These are phyloP conservation scores for Dictyostelium purpureum DNA, from an alignment of 78 protist species.

Conservation along the genomic window DNA sequence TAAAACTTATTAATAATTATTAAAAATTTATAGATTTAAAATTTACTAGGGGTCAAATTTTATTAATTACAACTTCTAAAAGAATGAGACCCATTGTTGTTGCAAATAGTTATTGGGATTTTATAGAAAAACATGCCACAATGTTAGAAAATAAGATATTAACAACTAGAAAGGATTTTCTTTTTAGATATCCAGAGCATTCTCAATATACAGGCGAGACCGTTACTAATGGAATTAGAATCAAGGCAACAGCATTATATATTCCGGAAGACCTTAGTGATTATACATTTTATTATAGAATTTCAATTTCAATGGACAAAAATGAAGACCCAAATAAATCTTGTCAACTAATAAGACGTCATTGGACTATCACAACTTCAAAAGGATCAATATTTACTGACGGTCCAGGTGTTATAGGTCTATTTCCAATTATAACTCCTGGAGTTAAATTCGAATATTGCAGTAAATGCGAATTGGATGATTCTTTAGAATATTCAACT, in stretches of 20 bases:
- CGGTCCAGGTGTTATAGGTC: neutral
- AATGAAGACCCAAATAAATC: constrained; percentile 27
- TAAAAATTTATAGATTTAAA: neutral
- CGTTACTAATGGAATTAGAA: constrained; percentile 17
- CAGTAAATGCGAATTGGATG: neutral
- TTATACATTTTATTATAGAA: constrained; percentile 16
- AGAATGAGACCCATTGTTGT: neutral
- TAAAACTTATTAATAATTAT: no score
- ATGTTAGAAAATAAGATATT: neutral
- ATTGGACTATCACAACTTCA: neutral
- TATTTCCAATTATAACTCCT: neutral
- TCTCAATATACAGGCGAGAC: neutral
- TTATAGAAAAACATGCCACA: neutral
- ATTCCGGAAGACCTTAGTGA: neutral
- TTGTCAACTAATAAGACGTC: neutral
- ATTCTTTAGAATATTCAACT: no score
- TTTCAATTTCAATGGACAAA: constrained; percentile 38
- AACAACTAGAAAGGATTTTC: constrained; percentile 2
- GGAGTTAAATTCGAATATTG: constrained; percentile 27
- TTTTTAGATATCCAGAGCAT: constrained; percentile 45
- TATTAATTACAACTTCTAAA: neutral
- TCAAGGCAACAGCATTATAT: constrained; percentile 36
- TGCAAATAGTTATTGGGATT: constrained; percentile 39
- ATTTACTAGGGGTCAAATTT: neutral
- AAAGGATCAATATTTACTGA: no score